Base-by-base conservation (phyloP, 2,329 filamentous ascomycete species). In the Fusarium haematococcum region DNA sequence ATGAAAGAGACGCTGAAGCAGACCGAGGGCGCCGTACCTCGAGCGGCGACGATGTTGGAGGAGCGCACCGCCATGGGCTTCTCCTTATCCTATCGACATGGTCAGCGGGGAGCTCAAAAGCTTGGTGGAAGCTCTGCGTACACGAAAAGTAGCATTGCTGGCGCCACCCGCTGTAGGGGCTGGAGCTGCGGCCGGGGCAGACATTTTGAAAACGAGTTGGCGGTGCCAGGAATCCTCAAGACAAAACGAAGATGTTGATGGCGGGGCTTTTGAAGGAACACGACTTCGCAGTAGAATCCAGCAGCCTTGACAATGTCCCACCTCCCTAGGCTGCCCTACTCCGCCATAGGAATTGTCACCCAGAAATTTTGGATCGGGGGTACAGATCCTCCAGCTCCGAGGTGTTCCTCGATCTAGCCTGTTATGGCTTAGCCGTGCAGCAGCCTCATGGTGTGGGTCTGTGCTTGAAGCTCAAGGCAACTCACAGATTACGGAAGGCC, bases 1-100 rank as follows among this genome's bases (percentile, higher is more conserved):
- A 54, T 60, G 52, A 41, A 65, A 32, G 16, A 50, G 61, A 58
- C 18, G 54, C 66, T 52, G 41, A 56, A 59, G 33, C 52, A 35
- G 10, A 39, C 32, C 39, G 43, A 52, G 58, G 23, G 63, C 63
- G 45, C 74, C 86, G 79, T 89, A 96, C 95, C 95, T 94, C 96
- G 91, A 79, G 97, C 97, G 79, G 97, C 97, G 81, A 98, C 93
- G 85, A 99, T 98, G 86, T 99, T 99, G 81, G 94, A 94, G 75
- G 94, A 95, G 79, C 97, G 93, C 76, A 99, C 97, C 77, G 97
- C 97, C 88, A 97, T 93, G 78, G 97, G 97, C 94, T 99, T 99
- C 88, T 98, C 97, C 91, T 98, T 99, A 82, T 92, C 90, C 91
- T 92, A 78, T 61, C 50, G 60, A 78, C 62, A 75, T 60, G 63